These are phyloP conservation scores for Cytospora mali DNA, from an alignment of 2,329 filamentous ascomycete species.

Conservation along the genomic window DNA sequence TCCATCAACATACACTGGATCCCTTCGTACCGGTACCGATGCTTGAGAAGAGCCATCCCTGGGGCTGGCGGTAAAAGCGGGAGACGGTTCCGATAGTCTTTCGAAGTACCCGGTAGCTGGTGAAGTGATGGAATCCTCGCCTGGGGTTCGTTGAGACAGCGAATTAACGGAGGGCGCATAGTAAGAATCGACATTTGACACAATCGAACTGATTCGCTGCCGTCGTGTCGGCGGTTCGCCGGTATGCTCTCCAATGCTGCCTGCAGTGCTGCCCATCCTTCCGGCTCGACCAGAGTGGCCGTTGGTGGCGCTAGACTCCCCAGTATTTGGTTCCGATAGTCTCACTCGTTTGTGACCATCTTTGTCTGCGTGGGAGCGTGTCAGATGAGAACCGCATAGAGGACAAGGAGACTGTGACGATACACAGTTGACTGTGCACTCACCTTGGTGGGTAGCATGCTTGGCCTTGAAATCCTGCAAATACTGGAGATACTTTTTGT, in stretches of 20 bases:
- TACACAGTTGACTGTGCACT: conserved; percentile 28
- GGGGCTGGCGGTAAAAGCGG: conserved; percentile 33
- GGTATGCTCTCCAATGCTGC: conserved; percentile 10
- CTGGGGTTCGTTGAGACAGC: conserved; percentile 40
- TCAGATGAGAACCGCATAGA: conserved; percentile 4
- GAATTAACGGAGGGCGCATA: conserved; percentile 44
- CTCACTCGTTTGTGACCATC: conserved; percentile 55
- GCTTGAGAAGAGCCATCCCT: conserved; percentile 31
- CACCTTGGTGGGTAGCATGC: conserved; percentile 63
- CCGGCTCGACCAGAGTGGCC: conserved; percentile 49
- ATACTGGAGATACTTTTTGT: conserved; percentile 70
- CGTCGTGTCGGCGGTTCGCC: conserved; percentile 45
- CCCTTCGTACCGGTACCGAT: conserved; percentile 30
- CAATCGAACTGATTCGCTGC: conserved; percentile 51
- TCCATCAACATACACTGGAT: conserved; percentile 33
- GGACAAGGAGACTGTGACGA: not conserved
- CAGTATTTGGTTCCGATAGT: conserved; percentile 42
- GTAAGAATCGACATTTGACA: conserved; percentile 50
- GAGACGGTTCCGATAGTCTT: conserved; percentile 34
- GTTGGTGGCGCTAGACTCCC: conserved; percentile 44
- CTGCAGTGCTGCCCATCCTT: conserved; percentile 14
- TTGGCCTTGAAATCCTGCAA: conserved; percentile 77
- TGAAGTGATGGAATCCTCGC: conserved; percentile 48
- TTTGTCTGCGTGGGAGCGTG: conserved; percentile 41
- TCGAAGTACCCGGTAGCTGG: conserved; percentile 44